phyloP scores from a whole-genome alignment of 176 grass and related monocot genomes.

The Tillandsia leiboldiana region DNA sequence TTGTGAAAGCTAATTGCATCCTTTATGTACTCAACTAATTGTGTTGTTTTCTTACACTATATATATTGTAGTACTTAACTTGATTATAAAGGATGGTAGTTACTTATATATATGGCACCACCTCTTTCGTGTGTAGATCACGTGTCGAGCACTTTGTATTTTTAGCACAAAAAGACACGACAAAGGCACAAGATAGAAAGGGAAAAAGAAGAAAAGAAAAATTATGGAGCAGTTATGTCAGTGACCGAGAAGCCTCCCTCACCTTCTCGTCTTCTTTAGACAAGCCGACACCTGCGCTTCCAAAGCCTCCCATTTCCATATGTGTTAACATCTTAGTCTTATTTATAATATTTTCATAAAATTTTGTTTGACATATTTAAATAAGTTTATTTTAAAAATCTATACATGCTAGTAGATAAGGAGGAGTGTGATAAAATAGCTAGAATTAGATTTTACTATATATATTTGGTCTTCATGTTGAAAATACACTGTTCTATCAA shows the following conservation, averaged over 20 bases:
- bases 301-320: background rate
- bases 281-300: background rate
- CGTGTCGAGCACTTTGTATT: background rate
- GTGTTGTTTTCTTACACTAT: too few species aligned
- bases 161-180: background rate
- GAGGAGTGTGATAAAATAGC: too few species aligned
- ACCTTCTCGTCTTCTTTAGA: background rate
- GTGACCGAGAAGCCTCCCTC: slow-evolving; percentile 17
- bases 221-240: slow-evolving; percentile 19
- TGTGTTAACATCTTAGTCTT: background rate
- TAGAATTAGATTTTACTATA: too few species aligned
- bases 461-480: too few species aligned
- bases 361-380: too few species aligned
- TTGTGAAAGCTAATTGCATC: too few species aligned
- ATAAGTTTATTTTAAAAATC: too few species aligned
- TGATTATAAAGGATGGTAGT: background rate
- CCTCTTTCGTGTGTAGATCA: background rate
- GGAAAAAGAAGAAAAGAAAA: background rate
- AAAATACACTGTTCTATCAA: too few species aligned
- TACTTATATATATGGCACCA: background rate
- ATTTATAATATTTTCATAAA: background rate
- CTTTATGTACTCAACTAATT: too few species aligned
- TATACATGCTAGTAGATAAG: too few species aligned
- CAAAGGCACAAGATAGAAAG: background rate
- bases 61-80: too few species aligned